A percentile compares a stretch with the other conserved stretches of the same genome.
These are phyloP conservation scores for Talaromyces sp. DNA, from an alignment of 2,329 filamentous ascomycete genomes.

Conservation along the genomic window DNA sequence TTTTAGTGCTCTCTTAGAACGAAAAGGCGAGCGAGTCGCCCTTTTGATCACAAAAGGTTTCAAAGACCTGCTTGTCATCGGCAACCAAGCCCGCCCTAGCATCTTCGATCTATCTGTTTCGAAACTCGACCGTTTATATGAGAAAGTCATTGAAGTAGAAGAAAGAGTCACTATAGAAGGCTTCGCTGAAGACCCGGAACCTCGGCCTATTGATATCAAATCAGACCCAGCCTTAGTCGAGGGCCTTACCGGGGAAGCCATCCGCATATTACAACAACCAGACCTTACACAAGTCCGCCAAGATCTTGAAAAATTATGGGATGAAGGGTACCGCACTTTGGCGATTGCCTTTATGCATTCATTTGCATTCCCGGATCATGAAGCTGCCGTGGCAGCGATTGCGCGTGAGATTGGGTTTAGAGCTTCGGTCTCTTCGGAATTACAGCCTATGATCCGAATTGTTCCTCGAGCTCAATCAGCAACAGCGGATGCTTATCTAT, in stretches of 20 bases:
- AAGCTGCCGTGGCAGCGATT: slow-evolving; percentile 68
- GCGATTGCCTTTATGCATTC: slow-evolving; percentile 66
- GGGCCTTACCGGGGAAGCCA: slow-evolving; percentile 61
- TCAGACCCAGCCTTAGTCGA: slow-evolving; percentile 22
- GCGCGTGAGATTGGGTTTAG: slow-evolving; percentile 73
- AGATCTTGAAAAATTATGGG: slow-evolving; percentile 54
- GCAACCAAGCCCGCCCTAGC: slow-evolving; percentile 80
- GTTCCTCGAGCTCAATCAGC: slow-evolving; percentile 69
- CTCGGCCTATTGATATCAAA: slow-evolving; percentile 20
- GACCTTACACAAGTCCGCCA: slow-evolving; percentile 49
- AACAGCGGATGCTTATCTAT: slow-evolving; percentile 72
- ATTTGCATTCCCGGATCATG: slow-evolving; percentile 81
- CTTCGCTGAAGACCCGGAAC: slow-evolving; percentile 28
- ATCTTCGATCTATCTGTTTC: slow-evolving; percentile 82
- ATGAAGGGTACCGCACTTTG: slow-evolving; percentile 35
- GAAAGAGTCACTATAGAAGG: slow-evolving; percentile 48
- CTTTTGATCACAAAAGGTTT: slow-evolving; percentile 82
- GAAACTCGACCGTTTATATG: slow-evolving; percentile 60
- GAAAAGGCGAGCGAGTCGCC: slow-evolving; percentile 79
- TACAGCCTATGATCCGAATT: slow-evolving; percentile 78
- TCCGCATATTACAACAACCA: slow-evolving; percentile 64
- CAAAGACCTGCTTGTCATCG: slow-evolving; percentile 76
- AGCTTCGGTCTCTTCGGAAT: slow-evolving; percentile 69
- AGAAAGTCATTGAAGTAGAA: slow-evolving; percentile 25
- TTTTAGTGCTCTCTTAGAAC: slow-evolving; percentile 78